These are phyloP conservation scores for Candida sp. DNA, from an alignment of 1,139 yeast species.

Conservation along the genomic window DNA sequence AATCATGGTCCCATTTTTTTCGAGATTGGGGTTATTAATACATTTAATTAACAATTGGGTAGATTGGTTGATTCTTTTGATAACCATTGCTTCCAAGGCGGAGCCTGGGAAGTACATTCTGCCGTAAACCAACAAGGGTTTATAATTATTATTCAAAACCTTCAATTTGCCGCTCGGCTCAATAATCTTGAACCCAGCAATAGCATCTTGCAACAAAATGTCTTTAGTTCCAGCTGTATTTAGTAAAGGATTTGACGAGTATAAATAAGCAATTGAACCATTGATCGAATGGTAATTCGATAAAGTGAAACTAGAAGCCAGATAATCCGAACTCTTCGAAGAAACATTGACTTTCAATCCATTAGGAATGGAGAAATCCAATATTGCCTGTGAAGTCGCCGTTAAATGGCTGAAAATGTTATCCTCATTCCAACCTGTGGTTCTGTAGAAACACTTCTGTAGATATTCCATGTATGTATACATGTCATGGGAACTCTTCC, in stretches of 20 bases:
- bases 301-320: conserved; percentile 74
- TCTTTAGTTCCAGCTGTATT: conserved; percentile 51
- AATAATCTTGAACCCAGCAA: conserved; percentile 72
- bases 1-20: conserved; percentile 58
- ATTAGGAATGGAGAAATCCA: conserved; percentile 73
- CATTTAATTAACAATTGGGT: conserved; percentile 73
- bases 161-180: conserved; percentile 32
- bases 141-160: conserved; percentile 2
- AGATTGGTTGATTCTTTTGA: conserved; percentile 57
- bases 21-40: conserved; percentile 65
- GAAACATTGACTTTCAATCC: conserved; percentile 69
- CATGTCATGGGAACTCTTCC: conserved; percentile 36
- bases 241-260: conserved; percentile 58
- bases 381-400: conserved; percentile 64
- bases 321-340: conserved; percentile 65
- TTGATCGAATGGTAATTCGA: conserved; percentile 66
- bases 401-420: conserved; percentile 72
- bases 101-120: conserved; percentile 87
- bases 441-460: conserved; percentile 61
- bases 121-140: conserved; percentile 54
- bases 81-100: conserved; percentile 83
- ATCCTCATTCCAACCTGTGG: conserved; percentile 77
- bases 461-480: conserved; percentile 83
- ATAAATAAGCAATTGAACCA: conserved; percentile 83
- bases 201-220: conserved; percentile 64